These are phyloP conservation scores for Fusarium staphyleae DNA, from an alignment of 2,329 filamentous ascomycete genomes.

Conservation along the genomic window DNA sequence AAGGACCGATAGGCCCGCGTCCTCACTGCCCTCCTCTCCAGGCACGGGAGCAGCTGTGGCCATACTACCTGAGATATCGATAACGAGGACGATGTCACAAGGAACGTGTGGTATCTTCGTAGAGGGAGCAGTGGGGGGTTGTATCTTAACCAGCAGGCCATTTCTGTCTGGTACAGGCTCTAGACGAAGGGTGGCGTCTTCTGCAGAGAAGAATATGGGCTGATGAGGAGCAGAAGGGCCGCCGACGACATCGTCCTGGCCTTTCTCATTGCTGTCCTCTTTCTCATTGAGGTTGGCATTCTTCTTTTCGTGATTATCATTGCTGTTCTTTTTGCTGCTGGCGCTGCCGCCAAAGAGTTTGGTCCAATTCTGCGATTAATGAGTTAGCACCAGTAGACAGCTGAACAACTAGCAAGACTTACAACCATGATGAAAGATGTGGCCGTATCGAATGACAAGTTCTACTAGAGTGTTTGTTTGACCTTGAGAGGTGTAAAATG, in stretches of 20 bases:
- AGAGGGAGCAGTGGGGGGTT: constrained; percentile 51
- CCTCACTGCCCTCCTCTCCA: constrained; percentile 53
- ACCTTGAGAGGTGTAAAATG: not conserved
- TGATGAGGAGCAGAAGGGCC: not conserved
- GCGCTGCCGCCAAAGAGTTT: not conserved
- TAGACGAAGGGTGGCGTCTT: constrained; percentile 43
- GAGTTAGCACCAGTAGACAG: not conserved
- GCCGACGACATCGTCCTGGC: not conserved
- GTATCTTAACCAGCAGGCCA: constrained; percentile 55
- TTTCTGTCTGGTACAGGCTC: constrained; percentile 50
- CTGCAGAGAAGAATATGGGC: constrained; percentile 5
- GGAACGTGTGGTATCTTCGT: constrained; percentile 51
- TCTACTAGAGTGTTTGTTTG: not conserved
- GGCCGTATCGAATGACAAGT: not conserved
- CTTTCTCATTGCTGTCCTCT: constrained; percentile 11
- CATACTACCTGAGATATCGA: constrained; percentile 69
- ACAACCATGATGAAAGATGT: constrained; percentile 27
- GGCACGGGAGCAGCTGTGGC: constrained; percentile 54
- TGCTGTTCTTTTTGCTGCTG: not conserved
- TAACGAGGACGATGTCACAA: constrained; percentile 67
- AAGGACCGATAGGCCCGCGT: constrained; percentile 60
- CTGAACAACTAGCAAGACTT: not conserved
- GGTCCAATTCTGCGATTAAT: constrained; percentile 22
- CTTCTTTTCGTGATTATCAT: constrained; percentile 1
- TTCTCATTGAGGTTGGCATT: not conserved